Percentiles rank a stretch among this genome's conserved stretches.
These are phyloP conservation scores for Corrigiola litoralis DNA, from an alignment of 179 eudicot genomes.

Conservation along the genomic window DNA sequence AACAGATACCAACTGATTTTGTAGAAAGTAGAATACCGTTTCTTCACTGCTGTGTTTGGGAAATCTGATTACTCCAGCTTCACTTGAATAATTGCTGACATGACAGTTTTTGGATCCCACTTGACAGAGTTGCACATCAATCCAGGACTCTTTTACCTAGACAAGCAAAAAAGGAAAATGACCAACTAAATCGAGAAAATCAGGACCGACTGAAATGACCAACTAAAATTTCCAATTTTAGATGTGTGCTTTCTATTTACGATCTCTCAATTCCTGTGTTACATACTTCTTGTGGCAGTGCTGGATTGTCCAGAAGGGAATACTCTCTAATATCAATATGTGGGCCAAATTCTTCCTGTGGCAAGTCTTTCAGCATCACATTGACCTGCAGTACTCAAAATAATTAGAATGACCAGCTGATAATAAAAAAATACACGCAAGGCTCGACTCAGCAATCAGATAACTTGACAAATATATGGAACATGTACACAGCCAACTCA, in stretches of 20 bases:
- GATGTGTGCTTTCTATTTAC: background rate
- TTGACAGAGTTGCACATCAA: constrained; percentile 91
- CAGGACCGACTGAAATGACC: no score
- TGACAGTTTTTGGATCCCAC: constrained; percentile 65
- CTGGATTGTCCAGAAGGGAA: constrained; percentile 77
- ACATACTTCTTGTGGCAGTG: constrained; percentile 58
- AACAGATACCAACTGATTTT: no score
- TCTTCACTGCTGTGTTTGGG: constrained; percentile 85
- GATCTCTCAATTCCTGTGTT: background rate
- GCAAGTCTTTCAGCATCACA: constrained; percentile 59
- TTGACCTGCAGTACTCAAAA: constrained; percentile 49
- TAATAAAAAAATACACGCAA: no score
- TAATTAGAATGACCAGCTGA: background rate
- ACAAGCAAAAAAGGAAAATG: constrained; percentile 8
- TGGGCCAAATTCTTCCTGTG: constrained; percentile 74
- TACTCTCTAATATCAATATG: constrained; percentile 72
- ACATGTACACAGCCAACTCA: no score
- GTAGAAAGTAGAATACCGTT: constrained; percentile 42
- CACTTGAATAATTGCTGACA: constrained; percentile 41
- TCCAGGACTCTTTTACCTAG: constrained; percentile 96
- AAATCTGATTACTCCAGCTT: constrained; percentile 45
- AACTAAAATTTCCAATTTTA: background rate
- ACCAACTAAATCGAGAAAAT: no score
- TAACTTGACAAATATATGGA: no score
- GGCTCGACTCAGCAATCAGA: no score